Evolutionary conservation across 768 basidiomycete species (phyloP).

Genomic region (Russula virescens): DNA sequence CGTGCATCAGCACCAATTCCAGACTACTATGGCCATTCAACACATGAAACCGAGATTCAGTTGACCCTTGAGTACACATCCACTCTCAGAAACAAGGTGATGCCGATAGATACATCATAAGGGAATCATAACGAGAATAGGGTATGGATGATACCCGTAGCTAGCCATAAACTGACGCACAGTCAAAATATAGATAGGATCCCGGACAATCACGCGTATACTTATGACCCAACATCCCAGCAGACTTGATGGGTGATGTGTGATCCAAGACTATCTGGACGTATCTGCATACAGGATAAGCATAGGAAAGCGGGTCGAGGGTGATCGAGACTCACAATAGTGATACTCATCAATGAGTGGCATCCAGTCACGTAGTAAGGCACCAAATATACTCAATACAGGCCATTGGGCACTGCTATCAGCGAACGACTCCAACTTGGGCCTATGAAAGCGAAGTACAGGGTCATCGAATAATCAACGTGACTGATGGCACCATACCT

Average conservation of each 20-base stretch:
- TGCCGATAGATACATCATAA: conserved; percentile 3
- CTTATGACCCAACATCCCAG: neutral
- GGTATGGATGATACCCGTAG: neutral
- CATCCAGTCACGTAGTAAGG: conserved; percentile 78
- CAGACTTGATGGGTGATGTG: neutral
- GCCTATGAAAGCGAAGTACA: conserved; percentile 38
- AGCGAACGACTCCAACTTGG: conserved; percentile 65
- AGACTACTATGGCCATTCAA: no score
- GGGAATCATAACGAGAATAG: neutral
- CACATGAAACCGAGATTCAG: no score
- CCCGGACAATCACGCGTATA: conserved; percentile 3
- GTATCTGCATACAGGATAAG: conserved; percentile 14
- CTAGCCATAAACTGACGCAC: conserved; percentile 3
- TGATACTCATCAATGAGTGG: conserved; percentile 87
- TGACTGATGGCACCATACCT: conserved; percentile 36
- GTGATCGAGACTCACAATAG: conserved; percentile 60
- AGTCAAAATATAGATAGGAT: neutral
- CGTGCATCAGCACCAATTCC: no score
- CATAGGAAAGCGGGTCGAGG: neutral
- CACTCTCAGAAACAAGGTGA: neutral
- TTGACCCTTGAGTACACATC: no score
- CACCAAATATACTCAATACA: conserved; percentile 60
- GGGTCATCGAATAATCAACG: conserved; percentile 2
- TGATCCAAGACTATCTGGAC: conserved; percentile 18
- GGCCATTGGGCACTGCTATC: conserved; percentile 51